phyloP scores from a whole-genome alignment of 202 grass and related monocot genomes.

The Dendrocalamus latiflorus region DNA sequence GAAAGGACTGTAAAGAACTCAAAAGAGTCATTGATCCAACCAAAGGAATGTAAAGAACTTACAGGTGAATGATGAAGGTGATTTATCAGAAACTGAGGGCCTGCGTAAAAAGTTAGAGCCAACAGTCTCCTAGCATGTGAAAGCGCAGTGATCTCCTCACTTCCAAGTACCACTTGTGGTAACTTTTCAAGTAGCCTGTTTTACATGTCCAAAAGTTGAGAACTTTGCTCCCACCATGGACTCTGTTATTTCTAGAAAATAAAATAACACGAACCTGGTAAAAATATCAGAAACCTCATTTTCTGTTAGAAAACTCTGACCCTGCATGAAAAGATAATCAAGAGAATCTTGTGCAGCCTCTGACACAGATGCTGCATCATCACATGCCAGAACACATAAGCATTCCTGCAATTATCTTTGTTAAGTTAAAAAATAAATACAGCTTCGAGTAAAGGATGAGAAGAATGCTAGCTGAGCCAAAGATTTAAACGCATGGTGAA shows the following conservation, averaged over 20 bases:
- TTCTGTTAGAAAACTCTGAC: constrained; percentile 57
- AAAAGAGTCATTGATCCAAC: constrained; percentile 14
- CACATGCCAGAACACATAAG: constrained; percentile 76
- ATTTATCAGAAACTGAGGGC: constrained; percentile 74
- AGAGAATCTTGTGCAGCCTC: constrained; percentile 70
- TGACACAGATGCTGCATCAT: constrained; percentile 63
- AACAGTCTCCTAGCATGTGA: constrained; percentile 81
- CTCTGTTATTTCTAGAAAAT: constrained; percentile 25
- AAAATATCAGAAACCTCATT: constrained; percentile 82
- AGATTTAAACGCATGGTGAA: neutral
- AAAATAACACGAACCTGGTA: constrained; percentile 55
- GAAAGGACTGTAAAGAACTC: constrained; percentile 36
- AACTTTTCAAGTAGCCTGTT: constrained; percentile 72
- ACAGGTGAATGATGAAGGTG: constrained; percentile 76
- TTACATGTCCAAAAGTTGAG: constrained; percentile 40
- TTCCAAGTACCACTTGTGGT: constrained; percentile 72
- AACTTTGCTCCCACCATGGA: constrained; percentile 22
- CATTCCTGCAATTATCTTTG: constrained; percentile 68
- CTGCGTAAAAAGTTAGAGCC: constrained; percentile 79
- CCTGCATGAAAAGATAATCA: constrained; percentile 57
- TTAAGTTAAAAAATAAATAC: constrained; percentile 26
- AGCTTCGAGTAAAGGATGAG: constrained; percentile 2
- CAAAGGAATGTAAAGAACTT: constrained; percentile 39
- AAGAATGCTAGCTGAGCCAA: neutral
- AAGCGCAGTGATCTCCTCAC: constrained; percentile 67